Conservation (phyloP, 2,329 filamentous ascomycete species). For the Aureobasidium zeae region DNA sequence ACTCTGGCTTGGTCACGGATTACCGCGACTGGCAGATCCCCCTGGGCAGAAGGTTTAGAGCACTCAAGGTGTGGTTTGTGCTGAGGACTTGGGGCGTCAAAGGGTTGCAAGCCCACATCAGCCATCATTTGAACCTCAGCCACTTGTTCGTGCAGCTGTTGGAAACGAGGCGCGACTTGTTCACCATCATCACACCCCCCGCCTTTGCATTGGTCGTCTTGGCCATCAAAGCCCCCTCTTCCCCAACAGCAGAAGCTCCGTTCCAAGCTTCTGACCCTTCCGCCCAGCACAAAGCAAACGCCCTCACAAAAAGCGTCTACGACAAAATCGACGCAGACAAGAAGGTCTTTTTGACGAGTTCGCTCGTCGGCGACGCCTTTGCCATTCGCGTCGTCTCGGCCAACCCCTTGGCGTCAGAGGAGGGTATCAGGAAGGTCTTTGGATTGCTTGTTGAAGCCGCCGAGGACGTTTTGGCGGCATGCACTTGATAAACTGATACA, state of each 20-base stretch:
- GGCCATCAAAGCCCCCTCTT: slow-evolving; percentile 42
- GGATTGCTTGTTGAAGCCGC: slow-evolving; percentile 58
- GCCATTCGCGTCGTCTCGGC: slow-evolving; percentile 75
- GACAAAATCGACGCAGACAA: slow-evolving; percentile 64
- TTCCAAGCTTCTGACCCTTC: slow-evolving; percentile 28
- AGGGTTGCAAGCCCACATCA: slow-evolving; percentile 66
- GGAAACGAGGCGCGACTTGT: slow-evolving; percentile 54
- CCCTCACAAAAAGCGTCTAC: slow-evolving; percentile 63
- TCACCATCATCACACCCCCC: slow-evolving; percentile 64
- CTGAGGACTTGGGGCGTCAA: slow-evolving; percentile 69
- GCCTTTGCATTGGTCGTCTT: slow-evolving; percentile 74
- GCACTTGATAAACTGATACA: too few relatives aligned
- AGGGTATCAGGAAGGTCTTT: slow-evolving; percentile 64
- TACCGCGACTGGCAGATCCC: slow-evolving; percentile 98
- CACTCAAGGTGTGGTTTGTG: slow-evolving; percentile 93
- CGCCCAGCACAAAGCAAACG: slow-evolving; percentile 51
- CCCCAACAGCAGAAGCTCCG: slow-evolving; percentile 21
- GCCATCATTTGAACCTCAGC: slow-evolving; percentile 58
- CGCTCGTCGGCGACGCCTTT: slow-evolving; percentile 61
- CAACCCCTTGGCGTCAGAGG: slow-evolving; percentile 59
- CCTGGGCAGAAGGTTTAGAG: slow-evolving; percentile 76
- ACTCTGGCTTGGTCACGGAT: slow-evolving; percentile 78
- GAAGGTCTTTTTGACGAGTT: slow-evolving; percentile 74
- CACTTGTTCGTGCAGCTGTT: slow-evolving; percentile 59
- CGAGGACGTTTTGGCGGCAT: too few relatives aligned